These are phyloP conservation scores for Meyerozyma sp. DNA, from an alignment of 1,139 yeast genomes.

Conservation along the genomic window DNA sequence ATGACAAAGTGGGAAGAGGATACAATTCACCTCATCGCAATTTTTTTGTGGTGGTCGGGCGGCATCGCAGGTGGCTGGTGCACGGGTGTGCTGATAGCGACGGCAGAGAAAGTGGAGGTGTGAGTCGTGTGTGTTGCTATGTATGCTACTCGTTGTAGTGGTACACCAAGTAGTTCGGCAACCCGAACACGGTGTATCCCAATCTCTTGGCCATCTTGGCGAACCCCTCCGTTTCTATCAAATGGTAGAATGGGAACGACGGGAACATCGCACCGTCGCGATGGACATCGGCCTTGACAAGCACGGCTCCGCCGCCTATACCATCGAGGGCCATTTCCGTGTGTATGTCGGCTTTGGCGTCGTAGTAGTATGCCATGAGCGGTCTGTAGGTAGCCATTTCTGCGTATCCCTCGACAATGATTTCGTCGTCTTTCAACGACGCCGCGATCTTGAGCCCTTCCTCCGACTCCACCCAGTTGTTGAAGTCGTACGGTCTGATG, in stretches of 20 bases:
- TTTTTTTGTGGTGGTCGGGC: constrained; percentile 1
- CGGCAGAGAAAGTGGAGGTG: background rate
- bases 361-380: constrained; percentile 88
- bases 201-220: constrained; percentile 96
- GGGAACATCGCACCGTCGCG: constrained; percentile 99
- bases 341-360: constrained; percentile 52
- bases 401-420: constrained; percentile 85
- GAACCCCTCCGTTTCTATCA: constrained; percentile 96
- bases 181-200: constrained; percentile 85
- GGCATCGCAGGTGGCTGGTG: constrained; percentile 1
- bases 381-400: constrained; percentile 94
- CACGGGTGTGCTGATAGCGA: background rate
- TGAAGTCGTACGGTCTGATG: constrained; percentile 87
- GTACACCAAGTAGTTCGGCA: constrained; percentile 90
- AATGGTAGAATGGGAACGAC: constrained; percentile 91
- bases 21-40: constrained; percentile 1
- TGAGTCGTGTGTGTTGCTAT: background rate
- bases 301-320: constrained; percentile 93
- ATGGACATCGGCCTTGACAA: constrained; percentile 96
- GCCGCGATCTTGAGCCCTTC: constrained; percentile 74
- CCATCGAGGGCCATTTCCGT: constrained; percentile 85
- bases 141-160: constrained; percentile 61
- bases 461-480: constrained; percentile 94
- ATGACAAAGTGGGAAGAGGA: constrained; percentile 26
- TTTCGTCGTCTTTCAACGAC: constrained; percentile 76